These are phyloP conservation scores for Clarireedia paspali DNA, from an alignment of 2,329 filamentous ascomycete species.

Conservation along the genomic window DNA sequence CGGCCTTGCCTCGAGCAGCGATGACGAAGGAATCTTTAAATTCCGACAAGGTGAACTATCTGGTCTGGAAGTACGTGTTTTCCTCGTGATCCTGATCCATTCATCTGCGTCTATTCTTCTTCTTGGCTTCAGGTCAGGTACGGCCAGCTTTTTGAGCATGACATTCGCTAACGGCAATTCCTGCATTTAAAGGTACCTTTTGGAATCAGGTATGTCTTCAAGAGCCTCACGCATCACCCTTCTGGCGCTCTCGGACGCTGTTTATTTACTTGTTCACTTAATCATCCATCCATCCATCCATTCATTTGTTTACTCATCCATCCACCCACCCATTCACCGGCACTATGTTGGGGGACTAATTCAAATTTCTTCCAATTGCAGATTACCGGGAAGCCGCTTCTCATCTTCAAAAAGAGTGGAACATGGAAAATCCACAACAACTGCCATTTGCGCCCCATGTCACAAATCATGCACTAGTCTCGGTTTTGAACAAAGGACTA, in stretches of 20 bases:
- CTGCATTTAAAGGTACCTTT: conserved; percentile 27
- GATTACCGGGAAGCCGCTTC: conserved; percentile 61
- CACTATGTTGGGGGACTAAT: conserved; percentile 4
- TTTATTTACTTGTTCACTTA: not conserved
- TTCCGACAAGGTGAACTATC: conserved; percentile 62
- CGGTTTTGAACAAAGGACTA: conserved; percentile 55
- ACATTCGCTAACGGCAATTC: conserved; percentile 25
- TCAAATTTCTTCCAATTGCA: conserved; percentile 27
- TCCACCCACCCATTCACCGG: no score
- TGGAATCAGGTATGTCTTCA: conserved; percentile 28
- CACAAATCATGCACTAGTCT: conserved; percentile 56
- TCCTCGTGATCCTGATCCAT: conserved; percentile 23
- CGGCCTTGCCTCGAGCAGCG: not conserved
- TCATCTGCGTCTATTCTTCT: not conserved
- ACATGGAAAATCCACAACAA: conserved; percentile 52
- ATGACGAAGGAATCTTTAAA: conserved; percentile 40
- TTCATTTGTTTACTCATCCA: no score
- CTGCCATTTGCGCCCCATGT: conserved; percentile 59
- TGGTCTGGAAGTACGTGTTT: conserved; percentile 58
- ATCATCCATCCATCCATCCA: no score
- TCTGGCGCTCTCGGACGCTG: not conserved
- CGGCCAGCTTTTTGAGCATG: conserved; percentile 7
- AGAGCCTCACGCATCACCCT: not conserved
- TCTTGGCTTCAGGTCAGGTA: conserved; percentile 15
- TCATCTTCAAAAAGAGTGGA: conserved; percentile 63